These are phyloP conservation scores for Purpureocillium takamizusanense DNA, from an alignment of 2,329 filamentous ascomycete genomes.

Conservation along the genomic window DNA sequence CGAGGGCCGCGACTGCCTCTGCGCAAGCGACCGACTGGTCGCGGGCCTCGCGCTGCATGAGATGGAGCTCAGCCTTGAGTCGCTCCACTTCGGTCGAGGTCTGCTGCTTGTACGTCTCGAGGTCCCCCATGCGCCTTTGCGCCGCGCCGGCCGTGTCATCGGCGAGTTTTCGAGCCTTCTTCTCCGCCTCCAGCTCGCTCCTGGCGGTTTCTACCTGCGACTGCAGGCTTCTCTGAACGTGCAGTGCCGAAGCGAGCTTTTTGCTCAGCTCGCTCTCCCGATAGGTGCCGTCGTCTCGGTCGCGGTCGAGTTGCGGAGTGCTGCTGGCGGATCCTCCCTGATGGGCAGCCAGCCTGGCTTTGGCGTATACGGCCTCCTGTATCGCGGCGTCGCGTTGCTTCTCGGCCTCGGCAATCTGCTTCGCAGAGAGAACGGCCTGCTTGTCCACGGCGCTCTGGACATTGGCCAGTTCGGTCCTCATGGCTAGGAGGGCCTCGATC, in stretches of 20 bases:
- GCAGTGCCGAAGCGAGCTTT: slow-evolving; percentile 74
- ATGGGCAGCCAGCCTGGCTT: slow-evolving; percentile 82
- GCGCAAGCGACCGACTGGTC: slow-evolving; percentile 72
- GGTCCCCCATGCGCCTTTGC: slow-evolving; percentile 71
- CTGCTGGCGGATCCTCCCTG: slow-evolving; percentile 52
- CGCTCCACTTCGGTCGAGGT: slow-evolving; percentile 79
- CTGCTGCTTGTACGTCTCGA: slow-evolving; percentile 77
- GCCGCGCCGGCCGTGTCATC: slow-evolving; percentile 81
- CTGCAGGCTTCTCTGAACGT: slow-evolving; percentile 71
- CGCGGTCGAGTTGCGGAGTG: slow-evolving; percentile 49
- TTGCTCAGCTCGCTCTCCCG: slow-evolving; percentile 62
- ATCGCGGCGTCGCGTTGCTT: slow-evolving; percentile 92
- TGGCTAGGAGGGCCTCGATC: slow-evolving; percentile 83
- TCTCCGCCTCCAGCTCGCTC: slow-evolving; percentile 72
- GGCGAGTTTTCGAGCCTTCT: slow-evolving; percentile 68
- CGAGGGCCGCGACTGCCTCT: slow-evolving; percentile 65
- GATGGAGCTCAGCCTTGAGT: slow-evolving; percentile 76
- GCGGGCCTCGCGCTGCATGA: slow-evolving; percentile 65
- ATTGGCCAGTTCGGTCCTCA: slow-evolving; percentile 81
- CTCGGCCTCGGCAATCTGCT: slow-evolving; percentile 86
- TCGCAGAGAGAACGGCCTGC: slow-evolving; percentile 76
- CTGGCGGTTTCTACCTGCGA: slow-evolving; percentile 61
- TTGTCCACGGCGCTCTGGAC: slow-evolving; percentile 86
- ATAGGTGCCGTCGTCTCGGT: slow-evolving; percentile 48
- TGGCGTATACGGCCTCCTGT: slow-evolving; percentile 88